Base-by-base conservation (phyloP, 2,329 filamentous ascomycete genomes). In the Fusarium abutilonis region DNA sequence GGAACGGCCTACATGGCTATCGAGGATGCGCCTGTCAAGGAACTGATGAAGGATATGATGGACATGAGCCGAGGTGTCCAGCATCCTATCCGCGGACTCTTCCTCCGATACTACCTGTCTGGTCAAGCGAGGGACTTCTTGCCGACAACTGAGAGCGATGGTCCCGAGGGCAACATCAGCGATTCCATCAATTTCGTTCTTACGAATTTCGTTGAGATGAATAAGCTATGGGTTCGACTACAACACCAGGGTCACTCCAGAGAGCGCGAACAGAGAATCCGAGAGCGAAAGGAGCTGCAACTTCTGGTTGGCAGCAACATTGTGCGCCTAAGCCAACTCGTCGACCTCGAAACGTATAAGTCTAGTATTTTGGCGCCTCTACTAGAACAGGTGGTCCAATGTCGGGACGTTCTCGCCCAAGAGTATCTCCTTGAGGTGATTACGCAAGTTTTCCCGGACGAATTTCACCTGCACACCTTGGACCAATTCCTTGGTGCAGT, bases 11-110 rank as follows among this genome's bases (percentile, higher is more conserved):
- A 99, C 82, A 99, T 99, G 95, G 89, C 92, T 23, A 96, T 99
- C 73, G 91, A 95, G 72, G 95, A 98, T 83, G 95, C 96, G 56
- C 95, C 95, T 1, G 95, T 99, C 68, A 99, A 99, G 80, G 95
- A 99, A 81, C 92, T 99, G 63, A 99, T 99, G 95, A 99, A 99
- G 79, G 95, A 99, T 77, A 99, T 99, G 95, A 99, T 99, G 95
- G 95, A 99, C 78, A 99, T 99, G 95, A 98, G 93, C 78, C 87
- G 95, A 63, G 95, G 95, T 53, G 93, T 99, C 19, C 95, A 99
- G 74, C 95, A 99, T 77, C 95, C 95, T 14, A 93, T 97, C 63
- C 91, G 95, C 55, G 95, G 95, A 15, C 83, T 99, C 52, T 99
- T 99, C 75, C 80, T 99, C 71, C 89, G 95, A 73, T 99, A 99